Percentiles rank a stretch among this genome's conserved stretches.
Conservation (phyloP, 768 basidiomycete genomes). For the Hygrophorus russula region DNA sequence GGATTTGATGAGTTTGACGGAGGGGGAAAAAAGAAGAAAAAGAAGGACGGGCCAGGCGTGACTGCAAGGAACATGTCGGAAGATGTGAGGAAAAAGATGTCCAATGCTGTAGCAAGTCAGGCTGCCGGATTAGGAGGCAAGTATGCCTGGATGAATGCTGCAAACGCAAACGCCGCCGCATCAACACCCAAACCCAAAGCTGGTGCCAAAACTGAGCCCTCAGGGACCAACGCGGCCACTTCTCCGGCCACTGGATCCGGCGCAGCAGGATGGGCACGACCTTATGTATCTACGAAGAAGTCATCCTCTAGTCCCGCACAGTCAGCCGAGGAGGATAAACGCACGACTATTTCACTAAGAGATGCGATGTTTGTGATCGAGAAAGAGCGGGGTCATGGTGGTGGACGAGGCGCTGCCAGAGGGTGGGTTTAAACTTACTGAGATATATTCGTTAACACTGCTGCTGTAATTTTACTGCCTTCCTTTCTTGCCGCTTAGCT, state of each 20-base stretch:
- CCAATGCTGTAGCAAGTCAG: slow-evolving; percentile 80
- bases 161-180: slow-evolving; percentile 30
- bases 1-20: slow-evolving; percentile 26
- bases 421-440: slow-evolving; percentile 1
- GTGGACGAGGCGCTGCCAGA: slow-evolving; percentile 63
- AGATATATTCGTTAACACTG: no score
- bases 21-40: slow-evolving; percentile 67
- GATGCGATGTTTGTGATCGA: slow-evolving; percentile 85
- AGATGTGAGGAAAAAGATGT: slow-evolving; percentile 86
- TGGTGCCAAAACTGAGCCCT: slow-evolving; percentile 20
- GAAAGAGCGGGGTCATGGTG: slow-evolving; percentile 75
- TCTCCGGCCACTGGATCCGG: slow-evolving; percentile 14
- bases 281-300: slow-evolving; percentile 52
- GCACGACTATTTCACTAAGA: slow-evolving; percentile 52
- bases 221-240: slow-evolving; percentile 20
- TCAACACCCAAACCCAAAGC: slow-evolving; percentile 26
- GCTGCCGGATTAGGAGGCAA: slow-evolving; percentile 77
- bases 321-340: slow-evolving; percentile 43
- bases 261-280: slow-evolving; percentile 38
- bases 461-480: no score
- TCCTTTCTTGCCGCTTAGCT: no score
- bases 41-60: slow-evolving; percentile 75
- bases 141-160: slow-evolving; percentile 83
- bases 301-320: slow-evolving; percentile 17
- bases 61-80: slow-evolving; percentile 86